Base-by-base conservation (phyloP, 495 filamentous ascomycete genomes). In the Penicillium antarcticum region DNA sequence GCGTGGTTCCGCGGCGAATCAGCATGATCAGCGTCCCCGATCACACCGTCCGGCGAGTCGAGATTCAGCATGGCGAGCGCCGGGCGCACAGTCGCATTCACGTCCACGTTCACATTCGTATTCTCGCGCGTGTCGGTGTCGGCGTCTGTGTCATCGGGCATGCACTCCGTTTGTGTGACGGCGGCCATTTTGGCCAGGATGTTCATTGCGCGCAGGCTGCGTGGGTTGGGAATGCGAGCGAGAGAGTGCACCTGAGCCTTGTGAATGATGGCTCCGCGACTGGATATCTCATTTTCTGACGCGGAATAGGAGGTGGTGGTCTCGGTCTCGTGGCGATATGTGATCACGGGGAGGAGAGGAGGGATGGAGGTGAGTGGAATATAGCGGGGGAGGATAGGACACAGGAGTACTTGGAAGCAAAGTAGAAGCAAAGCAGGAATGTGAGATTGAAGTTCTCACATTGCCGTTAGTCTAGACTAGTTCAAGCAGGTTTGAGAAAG, bases 231-330 rank as follows among this genome's bases (percentile, higher is more conserved):
- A 52, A 53, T 42, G 26, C 36, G 38, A 48, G 42, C 29, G 35
- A 21, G 45, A 51, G 49, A 57, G 51, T 45, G 45, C 63, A 65
- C 58, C 62, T 59, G 58, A 51, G 55, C 51, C 55, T 65, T 65
- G 53, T 62, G 48, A 51, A 67, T 48, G 55, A 57, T 42, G 58
- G 58, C 48, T 48, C 52, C 45, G 45, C 51, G 40, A 48, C 39
- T 71, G 52, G 58, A 55, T 54, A 45, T 66, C 45, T 65, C 73
- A 76, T 76, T 66, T 61, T 76, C 60, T 58, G 63, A 56, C 61
- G 23, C 8, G 51, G 35, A 26, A 42, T 26, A 24, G 24, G 45
- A 37, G 32, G 21, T 45, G 38, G 23, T 19, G 50, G 32, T 34
- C 14, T 11, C 18, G 18, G 44, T 7, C 3, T 46, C 19, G 26